phyloP scores from a whole-genome alignment of 805 yeast genomes.

The Ogataea degrootiae region DNA sequence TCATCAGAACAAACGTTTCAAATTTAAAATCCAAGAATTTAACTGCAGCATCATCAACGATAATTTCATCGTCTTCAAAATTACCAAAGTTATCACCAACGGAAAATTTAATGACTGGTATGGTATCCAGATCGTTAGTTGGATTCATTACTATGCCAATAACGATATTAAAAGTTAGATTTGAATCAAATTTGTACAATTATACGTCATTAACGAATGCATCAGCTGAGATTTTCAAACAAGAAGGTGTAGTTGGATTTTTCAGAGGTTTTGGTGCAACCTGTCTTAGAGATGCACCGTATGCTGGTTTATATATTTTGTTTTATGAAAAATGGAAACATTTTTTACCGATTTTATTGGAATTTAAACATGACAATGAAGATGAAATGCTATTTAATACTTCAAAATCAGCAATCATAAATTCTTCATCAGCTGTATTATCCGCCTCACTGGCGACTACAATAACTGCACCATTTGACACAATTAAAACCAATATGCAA shows the following conservation, averaged over 20 bases:
- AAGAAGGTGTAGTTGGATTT: constrained; percentile 61
- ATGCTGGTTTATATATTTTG: constrained; percentile 88
- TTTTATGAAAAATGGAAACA: constrained; percentile 75
- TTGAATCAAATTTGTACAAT: constrained; percentile 73
- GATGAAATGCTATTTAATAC: constrained; percentile 8
- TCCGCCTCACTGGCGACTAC: constrained; percentile 82
- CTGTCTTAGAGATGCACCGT: constrained; percentile 86
- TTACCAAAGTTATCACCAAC: constrained; percentile 68
- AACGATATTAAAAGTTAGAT: constrained; percentile 84
- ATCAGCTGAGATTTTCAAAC: constrained; percentile 44
- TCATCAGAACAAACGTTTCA: constrained; percentile 50
- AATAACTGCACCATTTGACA: constrained; percentile 91
- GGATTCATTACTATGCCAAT: constrained; percentile 93
- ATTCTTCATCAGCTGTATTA: constrained; percentile 67
- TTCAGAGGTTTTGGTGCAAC: constrained; percentile 89
- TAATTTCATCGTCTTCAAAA: constrained; percentile 30
- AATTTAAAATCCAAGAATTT: constrained; percentile 12
- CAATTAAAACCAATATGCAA: constrained; percentile 89
- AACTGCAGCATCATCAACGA: constrained; percentile 2
- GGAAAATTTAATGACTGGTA: constrained; percentile 75
- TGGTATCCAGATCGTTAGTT: constrained; percentile 70
- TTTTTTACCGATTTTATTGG: constrained; percentile 40
- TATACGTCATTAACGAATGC: constrained; percentile 66
- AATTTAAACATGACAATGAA: constrained; percentile 7
- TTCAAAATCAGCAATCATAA: constrained; percentile 45